Conservation (phyloP, 2,329 filamentous ascomycete genomes). For the Exophiala lecanii-corni region DNA sequence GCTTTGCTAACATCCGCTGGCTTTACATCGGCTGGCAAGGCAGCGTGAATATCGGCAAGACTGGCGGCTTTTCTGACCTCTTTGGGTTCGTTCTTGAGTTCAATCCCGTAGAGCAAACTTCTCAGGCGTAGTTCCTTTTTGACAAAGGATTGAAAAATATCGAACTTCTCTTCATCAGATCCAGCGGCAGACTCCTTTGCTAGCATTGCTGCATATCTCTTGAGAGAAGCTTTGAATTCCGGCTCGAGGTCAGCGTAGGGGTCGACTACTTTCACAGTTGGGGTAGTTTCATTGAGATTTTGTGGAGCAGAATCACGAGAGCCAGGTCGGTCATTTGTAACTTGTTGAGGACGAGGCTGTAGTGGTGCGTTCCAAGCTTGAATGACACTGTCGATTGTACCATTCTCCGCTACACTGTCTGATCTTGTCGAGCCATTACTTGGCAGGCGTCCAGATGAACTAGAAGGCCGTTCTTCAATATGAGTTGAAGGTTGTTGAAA, state of each 20-base stretch:
- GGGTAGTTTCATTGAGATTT: conserved; percentile 1
- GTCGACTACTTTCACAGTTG: conserved; percentile 33
- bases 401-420: conserved; percentile 25
- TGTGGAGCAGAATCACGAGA: conserved; percentile 9
- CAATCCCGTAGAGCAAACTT: conserved; percentile 47
- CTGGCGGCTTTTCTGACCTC: conserved; percentile 21
- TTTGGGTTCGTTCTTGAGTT: conserved; percentile 32
- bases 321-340: conserved; percentile 5
- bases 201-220: conserved; percentile 52
- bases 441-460: conserved; percentile 8
- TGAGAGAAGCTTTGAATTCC: conserved; percentile 53
- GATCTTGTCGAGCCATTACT: conserved; percentile 2
- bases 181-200: conserved; percentile 46
- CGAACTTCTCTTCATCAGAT: conserved; percentile 49
- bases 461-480: conserved; percentile 2
- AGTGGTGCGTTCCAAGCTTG: conserved; percentile 40
- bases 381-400: conserved; percentile 42
- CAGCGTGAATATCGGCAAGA: conserved; percentile 15
- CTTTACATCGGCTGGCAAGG: conserved; percentile 10
- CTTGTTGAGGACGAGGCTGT: conserved; percentile 2
- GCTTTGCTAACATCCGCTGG: neutral
- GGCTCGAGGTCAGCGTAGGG: conserved; percentile 52
- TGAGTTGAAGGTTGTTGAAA: conserved; percentile 3
- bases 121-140: conserved; percentile 45
- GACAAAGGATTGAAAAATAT: conserved; percentile 49